Percentiles rank a stretch among this genome's conserved stretches.
phyloP scores from a whole-genome alignment of 257 asterid genomes.

The Gentiana straminea region DNA sequence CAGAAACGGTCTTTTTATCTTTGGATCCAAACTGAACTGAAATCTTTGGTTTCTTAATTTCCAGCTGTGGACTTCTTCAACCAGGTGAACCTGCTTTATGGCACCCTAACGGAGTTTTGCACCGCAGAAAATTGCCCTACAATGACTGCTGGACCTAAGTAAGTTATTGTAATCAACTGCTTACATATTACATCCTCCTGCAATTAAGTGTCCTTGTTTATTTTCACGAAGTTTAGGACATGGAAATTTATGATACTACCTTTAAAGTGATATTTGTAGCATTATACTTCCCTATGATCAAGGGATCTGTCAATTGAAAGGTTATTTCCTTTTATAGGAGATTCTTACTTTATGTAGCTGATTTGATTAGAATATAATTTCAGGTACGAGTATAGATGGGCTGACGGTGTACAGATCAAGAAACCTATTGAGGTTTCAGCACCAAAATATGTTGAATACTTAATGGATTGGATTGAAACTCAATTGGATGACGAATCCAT shows the following conservation, averaged over 20 bases:
- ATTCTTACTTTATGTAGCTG: too few species aligned
- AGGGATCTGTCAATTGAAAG: not conserved
- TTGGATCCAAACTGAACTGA: constrained; percentile 22
- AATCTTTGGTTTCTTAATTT: constrained; percentile 23
- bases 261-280: too few species aligned
- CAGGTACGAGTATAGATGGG: constrained; percentile 94
- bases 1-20: constrained; percentile 1
- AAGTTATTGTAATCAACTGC: constrained; percentile 15
- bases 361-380: not conserved
- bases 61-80: constrained; percentile 95
- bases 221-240: too few species aligned
- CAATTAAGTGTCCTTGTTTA: not conserved
- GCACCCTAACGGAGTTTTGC: constrained; percentile 92
- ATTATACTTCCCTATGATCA: too few species aligned
- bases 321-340: too few species aligned
- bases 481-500: constrained; percentile 80
- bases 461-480: constrained; percentile 91
- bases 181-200: not conserved
- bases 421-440: constrained; percentile 93
- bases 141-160: constrained; percentile 98
- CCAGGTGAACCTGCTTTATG: constrained; percentile 90
- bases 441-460: constrained; percentile 82
- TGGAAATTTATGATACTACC: too few species aligned
- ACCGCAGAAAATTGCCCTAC: constrained; percentile 88
- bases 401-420: constrained; percentile 82